Conservation (phyloP, 2,329 filamentous ascomycete species). For the Claviceps capensis region DNA sequence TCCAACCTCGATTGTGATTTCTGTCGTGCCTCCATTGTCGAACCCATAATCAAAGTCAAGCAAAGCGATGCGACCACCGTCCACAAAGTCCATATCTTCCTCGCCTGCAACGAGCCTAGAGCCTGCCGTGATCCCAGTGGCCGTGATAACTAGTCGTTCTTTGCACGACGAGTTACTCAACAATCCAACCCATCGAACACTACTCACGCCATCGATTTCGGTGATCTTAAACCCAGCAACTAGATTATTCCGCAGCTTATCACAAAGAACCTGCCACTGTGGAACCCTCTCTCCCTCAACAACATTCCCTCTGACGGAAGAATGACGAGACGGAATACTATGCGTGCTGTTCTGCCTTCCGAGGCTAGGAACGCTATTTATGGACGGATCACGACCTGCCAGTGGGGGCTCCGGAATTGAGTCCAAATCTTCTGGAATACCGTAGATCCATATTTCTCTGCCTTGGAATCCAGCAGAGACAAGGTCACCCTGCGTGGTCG, state of each 20-base stretch:
- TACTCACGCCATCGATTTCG: constrained; percentile 51
- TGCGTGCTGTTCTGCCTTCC: constrained; percentile 18
- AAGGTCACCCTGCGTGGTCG: constrained; percentile 56
- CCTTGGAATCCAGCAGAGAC: constrained; percentile 61
- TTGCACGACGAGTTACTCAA: constrained; percentile 32
- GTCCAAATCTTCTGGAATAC: constrained; percentile 60
- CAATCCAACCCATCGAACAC: constrained; percentile 57
- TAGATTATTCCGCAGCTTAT: constrained; percentile 56
- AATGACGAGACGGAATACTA: constrained; percentile 17
- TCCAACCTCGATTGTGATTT: constrained; percentile 62
- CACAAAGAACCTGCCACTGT: constrained; percentile 56
- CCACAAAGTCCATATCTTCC: constrained; percentile 61
- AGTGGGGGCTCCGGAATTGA: constrained; percentile 34
- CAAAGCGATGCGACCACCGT: constrained; percentile 59
- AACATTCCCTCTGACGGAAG: constrained; percentile 16
- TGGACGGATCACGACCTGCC: constrained; percentile 11
- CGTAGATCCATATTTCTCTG: constrained; percentile 66
- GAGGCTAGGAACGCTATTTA: constrained; percentile 5
- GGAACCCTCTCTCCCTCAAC: constrained; percentile 31
- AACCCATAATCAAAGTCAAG: constrained; percentile 59
- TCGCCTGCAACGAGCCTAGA: constrained; percentile 48
- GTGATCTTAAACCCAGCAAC: constrained; percentile 52
- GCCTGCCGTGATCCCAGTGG: constrained; percentile 52
- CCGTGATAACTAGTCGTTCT: constrained; percentile 54
- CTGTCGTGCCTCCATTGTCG: constrained; percentile 38